Evolutionary conservation across 2,329 filamentous ascomycete species (phyloP), one percentile per base, ranked within the genome.

Genomic region (Xylaria sp.): DNA sequence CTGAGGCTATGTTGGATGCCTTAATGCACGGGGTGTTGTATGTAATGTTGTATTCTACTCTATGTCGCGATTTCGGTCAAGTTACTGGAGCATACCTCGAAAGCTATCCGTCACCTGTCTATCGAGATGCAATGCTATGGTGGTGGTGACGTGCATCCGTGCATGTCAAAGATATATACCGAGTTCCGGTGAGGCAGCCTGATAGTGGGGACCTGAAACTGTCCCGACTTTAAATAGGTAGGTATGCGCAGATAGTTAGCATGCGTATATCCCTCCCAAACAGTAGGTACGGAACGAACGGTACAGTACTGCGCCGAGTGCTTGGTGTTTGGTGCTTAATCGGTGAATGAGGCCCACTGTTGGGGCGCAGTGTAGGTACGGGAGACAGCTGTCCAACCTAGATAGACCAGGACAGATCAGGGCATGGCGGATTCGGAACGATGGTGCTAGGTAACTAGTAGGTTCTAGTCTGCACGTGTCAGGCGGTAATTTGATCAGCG

Each of bases 381-480:
- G 24, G 24, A 27, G 2, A 27, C 24, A 27, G 24, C 24, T 27
- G 24, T 27, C 34, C 11, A n/a, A n/a, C n/a, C n/a, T n/a, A n/a
- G n/a, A n/a, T n/a, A n/a, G n/a, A n/a, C n/a, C n/a, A n/a, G n/a
- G n/a, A n/a, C n/a, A n/a, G n/a, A n/a, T n/a, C n/a, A 36, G 34
- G 34, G 34, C 34, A 36, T 12, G 39, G 14, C n/a, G 21, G 47
- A 19, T 21, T 50, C 47, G n/a, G 47, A 21, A 24, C 47, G 47
- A 50, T 21, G 2, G 6, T 24, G n/a, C n/a, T 50, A 27, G 2
- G 24, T 27, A 27, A 27, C 24, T 27, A 21, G 21, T 32, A 32
- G 21, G 50, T 27, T 53, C 27, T 14, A 27, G 27, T 53, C n/a
- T 30, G 60, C 59, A 67, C 65, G 65, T 67, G 65, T 61, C 65